Evolutionary conservation across 441 rosid genomes (phyloP).

Genomic region (Populus hybrid): DNA sequence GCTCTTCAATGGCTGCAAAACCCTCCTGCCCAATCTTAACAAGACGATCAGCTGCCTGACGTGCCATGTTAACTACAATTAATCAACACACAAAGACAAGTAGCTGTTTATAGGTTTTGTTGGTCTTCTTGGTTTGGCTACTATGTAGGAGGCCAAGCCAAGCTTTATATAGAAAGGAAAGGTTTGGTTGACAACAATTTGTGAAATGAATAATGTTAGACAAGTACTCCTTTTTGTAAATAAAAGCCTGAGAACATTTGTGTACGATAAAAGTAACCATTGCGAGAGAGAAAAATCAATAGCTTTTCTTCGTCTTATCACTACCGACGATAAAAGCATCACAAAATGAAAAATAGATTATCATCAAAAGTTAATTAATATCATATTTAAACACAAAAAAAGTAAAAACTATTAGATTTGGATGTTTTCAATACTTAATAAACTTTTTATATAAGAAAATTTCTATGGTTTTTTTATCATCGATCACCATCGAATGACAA

Average conservation of each 20-base stretch:
- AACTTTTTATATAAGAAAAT: too few species aligned
- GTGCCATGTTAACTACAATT: neutral
- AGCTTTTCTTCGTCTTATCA: too few species aligned
- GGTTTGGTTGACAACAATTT: neutral
- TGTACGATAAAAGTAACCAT: neutral
- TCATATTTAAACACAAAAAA: too few species aligned
- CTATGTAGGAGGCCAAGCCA: neutral
- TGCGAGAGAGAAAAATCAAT: too few species aligned
- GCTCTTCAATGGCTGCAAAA: neutral
- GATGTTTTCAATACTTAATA: too few species aligned
- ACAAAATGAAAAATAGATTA: too few species aligned
- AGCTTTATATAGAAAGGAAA: neutral
- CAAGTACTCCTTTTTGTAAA: neutral
- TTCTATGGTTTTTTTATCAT: too few species aligned
- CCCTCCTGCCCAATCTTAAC: neutral
- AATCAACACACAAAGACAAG: neutral
- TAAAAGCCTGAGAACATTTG: neutral
- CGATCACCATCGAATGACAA: too few species aligned
- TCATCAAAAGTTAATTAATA: too few species aligned
- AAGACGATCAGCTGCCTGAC: constrained; percentile 1
- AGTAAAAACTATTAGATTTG: too few species aligned
- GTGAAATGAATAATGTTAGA: neutral
- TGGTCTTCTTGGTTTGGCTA: neutral
- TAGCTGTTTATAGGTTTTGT: too few species aligned
- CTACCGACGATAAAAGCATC: too few species aligned